A percentile compares a stretch with the other conserved stretches of the same genome.
Evolutionary conservation across 495 filamentous ascomycete genomes (phyloP).

Genomic region (Talaromyces thailandensis): DNA sequence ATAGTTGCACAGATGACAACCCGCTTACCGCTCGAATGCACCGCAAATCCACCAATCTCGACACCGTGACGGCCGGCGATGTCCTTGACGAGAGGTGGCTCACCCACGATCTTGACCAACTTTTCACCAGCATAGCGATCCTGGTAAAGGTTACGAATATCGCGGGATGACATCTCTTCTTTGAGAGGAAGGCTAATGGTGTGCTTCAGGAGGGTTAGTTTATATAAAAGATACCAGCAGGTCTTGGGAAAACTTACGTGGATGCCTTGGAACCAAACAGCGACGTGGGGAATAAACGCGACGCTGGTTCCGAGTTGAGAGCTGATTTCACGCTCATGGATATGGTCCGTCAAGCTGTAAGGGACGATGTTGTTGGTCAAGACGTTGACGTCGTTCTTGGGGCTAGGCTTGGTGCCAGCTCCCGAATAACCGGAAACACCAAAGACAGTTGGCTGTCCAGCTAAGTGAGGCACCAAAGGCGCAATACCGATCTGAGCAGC

Average conservation of each 20-base stretch:
- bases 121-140: constrained; percentile 93
- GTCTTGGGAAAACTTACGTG: constrained; percentile 33
- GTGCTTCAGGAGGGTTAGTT: constrained; percentile 40
- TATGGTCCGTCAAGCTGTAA: constrained; percentile 89
- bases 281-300: constrained; percentile 91
- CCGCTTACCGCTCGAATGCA: constrained; percentile 78
- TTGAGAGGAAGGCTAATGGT: constrained; percentile 84
- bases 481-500: constrained; percentile 90
- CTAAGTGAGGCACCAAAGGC: constrained; percentile 70
- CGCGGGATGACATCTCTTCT: constrained; percentile 75
- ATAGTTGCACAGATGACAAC: constrained; percentile 97
- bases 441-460: constrained; percentile 76
- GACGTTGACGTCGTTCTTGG: constrained; percentile 90
- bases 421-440: constrained; percentile 95
- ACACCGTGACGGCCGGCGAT: constrained; percentile 88
- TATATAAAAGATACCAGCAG: not conserved
- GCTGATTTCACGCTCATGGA: constrained; percentile 90
- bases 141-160: constrained; percentile 91
- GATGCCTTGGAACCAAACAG: constrained; percentile 96
- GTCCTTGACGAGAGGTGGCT: constrained; percentile 77
- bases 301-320: constrained; percentile 66
- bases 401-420: constrained; percentile 88
- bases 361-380: constrained; percentile 86
- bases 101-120: constrained; percentile 84
- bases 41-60: constrained; percentile 91